Evolutionary conservation across 2,329 filamentous ascomycete genomes (phyloP), one percentile per base, ranked within the genome.

Genomic region (Clonostachys rosea): DNA sequence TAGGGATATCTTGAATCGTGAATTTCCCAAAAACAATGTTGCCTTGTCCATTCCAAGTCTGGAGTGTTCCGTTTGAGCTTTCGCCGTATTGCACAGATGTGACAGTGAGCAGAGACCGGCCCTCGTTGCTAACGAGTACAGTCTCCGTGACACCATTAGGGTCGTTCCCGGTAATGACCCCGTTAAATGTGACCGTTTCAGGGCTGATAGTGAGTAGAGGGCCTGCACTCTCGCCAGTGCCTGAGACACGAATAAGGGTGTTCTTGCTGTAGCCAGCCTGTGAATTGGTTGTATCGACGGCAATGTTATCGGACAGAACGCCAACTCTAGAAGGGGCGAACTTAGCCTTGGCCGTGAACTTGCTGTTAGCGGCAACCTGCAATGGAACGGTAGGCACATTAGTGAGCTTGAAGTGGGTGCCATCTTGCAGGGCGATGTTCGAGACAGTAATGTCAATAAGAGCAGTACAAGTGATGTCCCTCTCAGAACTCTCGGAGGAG

Each of bases 301-400:
- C 53, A 8, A 80, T 60, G 45, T 74, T 71, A 9, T 66, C 71
- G 0, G 76, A 73, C 7, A 75, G 52, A 1, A 74, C 60, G 0
- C 79, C 78, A 13, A 81, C 70, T 3, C 56, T 52, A 14, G 56
- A 60, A 0, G 77, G 76, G 16, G 59, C 60, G 52, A 81, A 81
- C 1, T 56, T 56, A 2, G 70, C 70, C 7, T 63, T 57, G 48
- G 80, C 66, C 0, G 54, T 66, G 49, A 82, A 73, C 0, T 59
- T 63, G 1, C 59, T 54, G 0, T 72, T 76, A 3, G 58, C 51
- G 0, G 54, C 46, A 18, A 72, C 50, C 3, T 58, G 48, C 0
- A 67, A 42, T 2, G 65, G 61, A 3, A 65, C 46, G 5, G 49
- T 45, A 10, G 71, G 60, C 39, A 64, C 40, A 55, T 63, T 50